Evolutionary conservation across 2,329 filamentous ascomycete species (phyloP).

Genomic region (Hypoxylon rubiginosum): DNA sequence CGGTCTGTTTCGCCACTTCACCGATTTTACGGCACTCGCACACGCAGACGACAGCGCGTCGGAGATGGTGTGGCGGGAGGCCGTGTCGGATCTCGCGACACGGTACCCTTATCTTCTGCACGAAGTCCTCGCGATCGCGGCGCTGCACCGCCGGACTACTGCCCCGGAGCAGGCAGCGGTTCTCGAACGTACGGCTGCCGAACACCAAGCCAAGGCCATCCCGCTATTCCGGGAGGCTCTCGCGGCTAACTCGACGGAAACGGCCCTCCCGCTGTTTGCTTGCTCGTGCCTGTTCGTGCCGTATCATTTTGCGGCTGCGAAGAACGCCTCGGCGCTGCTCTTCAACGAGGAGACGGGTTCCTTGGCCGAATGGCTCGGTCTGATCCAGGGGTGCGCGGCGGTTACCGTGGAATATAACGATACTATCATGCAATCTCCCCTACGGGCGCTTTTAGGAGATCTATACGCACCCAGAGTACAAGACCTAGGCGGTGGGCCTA

Average conservation of each 20-base stretch:
- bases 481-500: slow-evolving; percentile 32
- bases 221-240: slow-evolving; percentile 43
- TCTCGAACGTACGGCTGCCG: slow-evolving; percentile 37
- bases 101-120: slow-evolving; percentile 45
- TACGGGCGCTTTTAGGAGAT: slow-evolving; percentile 38
- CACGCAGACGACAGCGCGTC: slow-evolving; percentile 41
- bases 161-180: slow-evolving; percentile 24
- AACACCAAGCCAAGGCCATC: slow-evolving; percentile 45
- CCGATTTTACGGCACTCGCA: slow-evolving; percentile 30
- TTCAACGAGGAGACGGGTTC: slow-evolving; percentile 40
- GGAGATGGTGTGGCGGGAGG: slow-evolving; percentile 37
- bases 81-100: slow-evolving; percentile 41
- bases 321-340: slow-evolving; percentile 41
- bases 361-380: slow-evolving; percentile 46
- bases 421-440: slow-evolving; percentile 31
- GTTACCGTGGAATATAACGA: slow-evolving; percentile 34
- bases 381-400: slow-evolving; percentile 42
- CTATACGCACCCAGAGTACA: slow-evolving; percentile 24
- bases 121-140: slow-evolving; percentile 44
- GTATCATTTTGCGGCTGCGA: slow-evolving; percentile 44
- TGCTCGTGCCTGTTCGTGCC: slow-evolving; percentile 46
- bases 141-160: slow-evolving; percentile 37
- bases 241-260: slow-evolving; percentile 19
- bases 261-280: slow-evolving; percentile 43
- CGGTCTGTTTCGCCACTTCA: slow-evolving; percentile 45